Evolutionary conservation across 306 rosid genomes (phyloP).

Genomic region (Vicia faba): DNA sequence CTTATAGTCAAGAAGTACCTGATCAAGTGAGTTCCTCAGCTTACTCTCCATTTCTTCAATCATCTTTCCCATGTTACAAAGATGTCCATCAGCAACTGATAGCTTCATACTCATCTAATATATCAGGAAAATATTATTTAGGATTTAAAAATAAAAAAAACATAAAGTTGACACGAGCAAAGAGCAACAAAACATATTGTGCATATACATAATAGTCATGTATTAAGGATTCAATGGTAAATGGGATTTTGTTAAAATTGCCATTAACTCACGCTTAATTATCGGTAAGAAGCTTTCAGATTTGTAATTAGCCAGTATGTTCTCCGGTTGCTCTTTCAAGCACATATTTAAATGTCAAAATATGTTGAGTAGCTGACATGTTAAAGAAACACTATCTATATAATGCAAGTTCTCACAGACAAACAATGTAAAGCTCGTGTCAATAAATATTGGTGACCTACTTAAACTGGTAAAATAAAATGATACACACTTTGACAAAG

Average conservation of each 20-base stretch:
- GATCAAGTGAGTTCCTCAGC: constrained; percentile 94
- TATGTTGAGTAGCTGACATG: neutral
- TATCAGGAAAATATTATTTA: constrained; percentile 13
- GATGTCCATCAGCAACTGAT: constrained; percentile 84
- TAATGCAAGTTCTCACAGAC: neutral
- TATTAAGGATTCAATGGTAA: too few species aligned
- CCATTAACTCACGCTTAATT: too few species aligned
- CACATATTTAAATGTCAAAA: too few species aligned
- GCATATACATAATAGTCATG: too few species aligned
- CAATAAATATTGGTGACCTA: neutral
- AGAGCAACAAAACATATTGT: too few species aligned
- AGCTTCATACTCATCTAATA: constrained; percentile 85
- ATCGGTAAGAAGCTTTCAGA: too few species aligned
- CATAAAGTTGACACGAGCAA: neutral
- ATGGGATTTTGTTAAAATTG: too few species aligned
- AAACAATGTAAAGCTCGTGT: neutral
- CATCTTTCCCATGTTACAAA: constrained; percentile 98
- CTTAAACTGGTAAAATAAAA: neutral
- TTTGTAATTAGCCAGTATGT: too few species aligned
- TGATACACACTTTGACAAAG: neutral
- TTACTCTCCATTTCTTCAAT: constrained; percentile 99
- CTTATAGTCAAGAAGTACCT: constrained; percentile 50
- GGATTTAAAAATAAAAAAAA: neutral
- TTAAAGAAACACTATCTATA: neutral
- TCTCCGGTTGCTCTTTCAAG: too few species aligned